Percentiles rank a stretch among this genome's conserved stretches.
Conservation (phyloP, 139 green algal genomes). For the Closterium sp. region DNA sequence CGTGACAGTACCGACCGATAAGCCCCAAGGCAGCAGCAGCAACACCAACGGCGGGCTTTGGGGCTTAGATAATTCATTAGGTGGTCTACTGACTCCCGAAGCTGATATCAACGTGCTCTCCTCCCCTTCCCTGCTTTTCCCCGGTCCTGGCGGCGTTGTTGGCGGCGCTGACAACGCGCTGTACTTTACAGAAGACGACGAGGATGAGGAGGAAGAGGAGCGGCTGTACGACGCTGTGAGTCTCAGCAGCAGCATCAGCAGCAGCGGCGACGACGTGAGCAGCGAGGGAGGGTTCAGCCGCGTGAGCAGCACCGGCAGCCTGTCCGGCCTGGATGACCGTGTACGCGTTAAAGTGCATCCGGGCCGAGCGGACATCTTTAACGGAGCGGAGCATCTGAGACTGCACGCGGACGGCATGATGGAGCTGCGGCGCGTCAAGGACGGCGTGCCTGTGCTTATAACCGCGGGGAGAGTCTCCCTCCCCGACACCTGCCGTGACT, state of each 20-base stretch:
- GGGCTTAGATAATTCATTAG: neutral
- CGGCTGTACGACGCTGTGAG: neutral
- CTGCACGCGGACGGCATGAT: slow-evolving; percentile 2
- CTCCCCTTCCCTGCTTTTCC: neutral
- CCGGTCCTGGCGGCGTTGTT: neutral
- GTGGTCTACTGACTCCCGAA: neutral
- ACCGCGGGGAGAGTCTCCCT: slow-evolving; percentile 6
- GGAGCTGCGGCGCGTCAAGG: slow-evolving; percentile 19
- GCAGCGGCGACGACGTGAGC: neutral
- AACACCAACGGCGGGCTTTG: neutral
- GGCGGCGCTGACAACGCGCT: neutral
- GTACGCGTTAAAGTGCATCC: neutral
- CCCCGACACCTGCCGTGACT: neutral
- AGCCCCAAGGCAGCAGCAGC: neutral
- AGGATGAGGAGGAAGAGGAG: neutral
- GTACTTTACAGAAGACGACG: neutral
- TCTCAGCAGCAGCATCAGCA: neutral
- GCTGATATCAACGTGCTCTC: neutral
- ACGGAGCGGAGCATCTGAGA: slow-evolving; percentile 9
- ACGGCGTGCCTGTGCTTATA: neutral
- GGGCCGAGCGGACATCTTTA: slow-evolving; percentile 11
- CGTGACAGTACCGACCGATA: neutral
- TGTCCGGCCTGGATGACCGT: neutral
- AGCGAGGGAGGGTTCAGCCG: neutral
- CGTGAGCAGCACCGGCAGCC: neutral